Base-by-base conservation (phyloP, 345 rosid genomes). In the Stellera chamaejasme region DNA sequence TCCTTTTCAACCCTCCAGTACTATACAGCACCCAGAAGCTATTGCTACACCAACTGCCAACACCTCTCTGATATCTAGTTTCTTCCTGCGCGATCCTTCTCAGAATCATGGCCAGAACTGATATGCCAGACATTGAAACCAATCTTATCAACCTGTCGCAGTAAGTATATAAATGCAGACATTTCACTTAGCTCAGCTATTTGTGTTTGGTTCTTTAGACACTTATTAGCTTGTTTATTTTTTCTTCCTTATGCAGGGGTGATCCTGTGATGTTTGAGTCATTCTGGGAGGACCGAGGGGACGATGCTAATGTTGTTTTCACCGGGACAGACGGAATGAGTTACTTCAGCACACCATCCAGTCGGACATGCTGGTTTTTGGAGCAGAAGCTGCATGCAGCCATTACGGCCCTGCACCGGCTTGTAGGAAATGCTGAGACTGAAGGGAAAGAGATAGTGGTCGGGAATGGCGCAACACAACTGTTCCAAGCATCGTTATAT, bases 391-490 rank as follows among this genome's bases (percentile, higher is more conserved):
- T 89, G 43, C 77, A 58, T 0, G 79, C 72, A 11, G 78, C 95
- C 12, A 77, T 89, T 74, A 69, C 68, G 65, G 55, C 80, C 44
- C 27, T 89, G 43, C 97, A 89, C 23, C 45, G 58, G 5, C 66
- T 45, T 46, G 79, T 82, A 7, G 81, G 87, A 9, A 89, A 89
- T 48, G 95, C 91, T 4, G 75, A 55, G 10, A 51, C 75, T 0
- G 77, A 77, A 4, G 39, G 39, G 9, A 85, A 77, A 0, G 61
- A 73, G 56, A 26, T 85, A 47, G 79, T 89, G 64, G 90, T 82
- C 15, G 97, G 97, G 39, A 83, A 88, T 0, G 97, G 97, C 6
- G 82, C 97, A 3, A 75, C 97, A 5, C 91, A 83, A 75, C 82
- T 89, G 23, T 67, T 66, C 42, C 78, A 71, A 58, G 97, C 97